Evolutionary conservation across 805 yeast species (phyloP), one percentile per base, ranked within the genome.

Genomic region (Ogataea wickerhamii): DNA sequence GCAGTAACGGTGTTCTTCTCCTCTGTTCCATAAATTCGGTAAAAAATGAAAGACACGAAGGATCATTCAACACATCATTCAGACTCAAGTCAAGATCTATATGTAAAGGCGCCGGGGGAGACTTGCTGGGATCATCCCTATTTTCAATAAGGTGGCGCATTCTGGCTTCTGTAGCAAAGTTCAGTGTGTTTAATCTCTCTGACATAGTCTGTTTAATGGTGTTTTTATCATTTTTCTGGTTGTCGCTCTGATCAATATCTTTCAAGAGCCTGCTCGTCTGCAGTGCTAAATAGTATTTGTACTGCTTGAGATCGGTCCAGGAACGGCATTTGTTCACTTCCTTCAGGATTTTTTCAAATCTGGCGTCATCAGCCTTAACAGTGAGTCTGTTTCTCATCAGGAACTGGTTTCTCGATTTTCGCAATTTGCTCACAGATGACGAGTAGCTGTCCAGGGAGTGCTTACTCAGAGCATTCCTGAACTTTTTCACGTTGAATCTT

Each of bases 401-500:
- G 5, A 55, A 44, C 12, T 56, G 60, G 14, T 44, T 20, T 18
- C 32, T 40, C 17, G 19, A 16, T 16, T 35, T 34, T 16, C 22
- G 36, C 18, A 27, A 32, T 18, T 31, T 12, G 24, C 18, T 29
- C n/a, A 22, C 28, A 19, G 38, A 18, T 8, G 18, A 13, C 10
- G 34, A 12, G 18, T 18, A 26, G 4, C 30, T 39, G 13, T 53
- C 51, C 19, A 43, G 47, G 18, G 83, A 69, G 51, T 87, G 93
- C 44, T 76, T 73, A 44, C 80, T 82, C 24, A 88, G 63, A 1
- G 86, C 84, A 17, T 73, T 76, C 43, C 95, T 64, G 17, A 89
- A 70, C 46, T 78, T 74, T 42, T 80, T 75, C 1, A 88, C 94
- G 51, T 85, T 87, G 25, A 74, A 74, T 38, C 88, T 66, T 51